Evolutionary conservation across 2,329 filamentous ascomycete species (phyloP), one percentile per base, ranked within the genome.

Genomic region (Mycogone perniciosa): DNA sequence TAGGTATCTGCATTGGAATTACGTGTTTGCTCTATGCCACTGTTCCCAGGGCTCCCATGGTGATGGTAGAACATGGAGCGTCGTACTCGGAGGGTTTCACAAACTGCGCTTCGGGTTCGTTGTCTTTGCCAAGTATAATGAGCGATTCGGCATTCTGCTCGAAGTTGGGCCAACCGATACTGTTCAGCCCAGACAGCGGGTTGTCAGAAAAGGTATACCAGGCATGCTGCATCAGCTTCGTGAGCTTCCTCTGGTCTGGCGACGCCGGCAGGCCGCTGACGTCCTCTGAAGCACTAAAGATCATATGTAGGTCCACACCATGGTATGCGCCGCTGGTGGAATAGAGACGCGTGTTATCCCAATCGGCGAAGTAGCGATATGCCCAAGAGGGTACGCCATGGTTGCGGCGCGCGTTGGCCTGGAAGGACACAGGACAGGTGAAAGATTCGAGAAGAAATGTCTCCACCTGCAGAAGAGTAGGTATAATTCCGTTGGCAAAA

Each of bases 341-440:
- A 48, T 71, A 75, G 27, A 78, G 61, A 0, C 72, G 64, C 1
- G 71, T 71, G 51, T 76, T 78, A 31, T 70, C 55, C 71, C 73
- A 79, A 56, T 77, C 73, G 20, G 68, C 75, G 45, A 73, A 66
- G 57, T 76, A 79, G 31, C 74, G 71, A 43, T 71, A 76, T 4
- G 65, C 65, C 70, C 72, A 79, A 7, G 69, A 59, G 0, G 71
- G 63, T 2, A 75, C 64, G 5, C 59, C 63, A 26, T 69, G 56
- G 0, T 50, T 42, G 1, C 57, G 58, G 6, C 72, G 70, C 1
- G 66, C 66, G 2, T 56, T 51, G 4, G 67, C 71, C 27, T 73
- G 68, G 49, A 66, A 62, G 1, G 66, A 61, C 8, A 70, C 69
- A 2, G 75, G 71, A 34, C 75, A 78, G 4, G 71, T 71, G 42